Evolutionary conservation across 306 rosid genomes (phyloP).

Genomic region (Inga leiocalycina): DNA sequence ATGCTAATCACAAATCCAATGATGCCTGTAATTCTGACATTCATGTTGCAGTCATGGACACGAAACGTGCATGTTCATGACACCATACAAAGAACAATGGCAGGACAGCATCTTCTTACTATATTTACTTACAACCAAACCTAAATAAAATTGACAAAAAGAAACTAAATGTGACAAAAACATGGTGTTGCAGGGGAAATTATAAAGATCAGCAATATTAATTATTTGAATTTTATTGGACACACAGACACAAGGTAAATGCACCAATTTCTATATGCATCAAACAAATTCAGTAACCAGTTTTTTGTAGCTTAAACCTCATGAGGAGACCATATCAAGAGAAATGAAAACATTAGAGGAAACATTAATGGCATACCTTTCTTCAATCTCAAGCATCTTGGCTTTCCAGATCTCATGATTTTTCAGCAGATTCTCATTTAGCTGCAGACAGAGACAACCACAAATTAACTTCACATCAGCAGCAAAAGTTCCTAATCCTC

Average conservation of each 20-base stretch:
- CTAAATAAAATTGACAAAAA: neutral
- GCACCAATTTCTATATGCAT: neutral
- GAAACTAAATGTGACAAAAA: neutral
- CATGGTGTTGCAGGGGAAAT: neutral
- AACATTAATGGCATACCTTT: conserved; percentile 53
- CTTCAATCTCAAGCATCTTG: conserved; percentile 71
- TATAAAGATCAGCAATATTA: neutral
- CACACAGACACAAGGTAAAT: neutral
- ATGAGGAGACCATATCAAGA: neutral
- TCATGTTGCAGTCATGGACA: neutral
- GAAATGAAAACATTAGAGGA: neutral
- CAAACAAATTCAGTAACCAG: neutral
- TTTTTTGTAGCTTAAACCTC: neutral
- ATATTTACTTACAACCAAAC: neutral
- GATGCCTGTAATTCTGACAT: too few species aligned
- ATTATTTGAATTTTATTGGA: neutral
- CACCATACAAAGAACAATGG: neutral
- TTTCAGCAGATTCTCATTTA: conserved; percentile 82
- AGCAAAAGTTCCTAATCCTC: conserved; percentile 9
- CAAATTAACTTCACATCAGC: conserved; percentile 23
- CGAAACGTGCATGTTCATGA: neutral
- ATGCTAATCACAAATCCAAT: neutral
- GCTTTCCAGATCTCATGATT: conserved; percentile 82
- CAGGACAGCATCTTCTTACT: neutral
- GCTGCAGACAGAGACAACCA: conserved; percentile 55